A percentile compares a stretch with the other conserved stretches of the same genome.
These are phyloP conservation scores for Sarocladium brachiariae DNA, from an alignment of 2,329 filamentous ascomycete genomes.

Conservation along the genomic window DNA sequence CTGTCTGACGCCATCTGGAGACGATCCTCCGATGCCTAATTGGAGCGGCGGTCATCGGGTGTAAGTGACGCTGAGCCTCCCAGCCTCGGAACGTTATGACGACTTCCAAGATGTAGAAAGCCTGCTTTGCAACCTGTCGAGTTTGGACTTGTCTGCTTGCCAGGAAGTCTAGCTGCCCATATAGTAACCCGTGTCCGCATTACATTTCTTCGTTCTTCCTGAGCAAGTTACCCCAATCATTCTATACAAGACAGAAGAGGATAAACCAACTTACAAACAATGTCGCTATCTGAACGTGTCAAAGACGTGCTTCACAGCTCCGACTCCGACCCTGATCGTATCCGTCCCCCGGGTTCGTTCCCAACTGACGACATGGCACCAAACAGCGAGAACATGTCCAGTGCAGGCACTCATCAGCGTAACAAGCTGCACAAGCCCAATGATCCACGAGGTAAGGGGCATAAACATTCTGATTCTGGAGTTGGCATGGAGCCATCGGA, in stretches of 20 bases:
- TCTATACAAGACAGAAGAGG: too few relatives aligned
- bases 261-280: neutral
- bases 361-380: constrained; percentile 8
- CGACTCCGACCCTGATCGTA: neutral
- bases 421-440: constrained; percentile 9
- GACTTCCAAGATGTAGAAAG: neutral
- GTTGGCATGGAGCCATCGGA: neutral
- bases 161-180: too few relatives aligned
- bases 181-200: too few relatives aligned
- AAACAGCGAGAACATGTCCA: neutral
- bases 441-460: neutral
- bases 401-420: constrained; percentile 1
- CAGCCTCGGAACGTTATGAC: constrained; percentile 5
- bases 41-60: neutral
- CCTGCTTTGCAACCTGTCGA: neutral
- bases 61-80: neutral
- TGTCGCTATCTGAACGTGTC: neutral
- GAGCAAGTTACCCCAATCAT: too few relatives aligned
- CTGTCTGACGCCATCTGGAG: constrained; percentile 1
- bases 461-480: constrained; percentile 1
- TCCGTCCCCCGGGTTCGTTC: constrained; percentile 4
- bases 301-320: neutral
- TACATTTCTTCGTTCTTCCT: too few relatives aligned
- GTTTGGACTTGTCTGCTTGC: too few relatives aligned
- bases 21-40: neutral